Evolutionary conservation across 2,329 filamentous ascomycete species (phyloP).

Genomic region (Talaromyces rugulosus): DNA sequence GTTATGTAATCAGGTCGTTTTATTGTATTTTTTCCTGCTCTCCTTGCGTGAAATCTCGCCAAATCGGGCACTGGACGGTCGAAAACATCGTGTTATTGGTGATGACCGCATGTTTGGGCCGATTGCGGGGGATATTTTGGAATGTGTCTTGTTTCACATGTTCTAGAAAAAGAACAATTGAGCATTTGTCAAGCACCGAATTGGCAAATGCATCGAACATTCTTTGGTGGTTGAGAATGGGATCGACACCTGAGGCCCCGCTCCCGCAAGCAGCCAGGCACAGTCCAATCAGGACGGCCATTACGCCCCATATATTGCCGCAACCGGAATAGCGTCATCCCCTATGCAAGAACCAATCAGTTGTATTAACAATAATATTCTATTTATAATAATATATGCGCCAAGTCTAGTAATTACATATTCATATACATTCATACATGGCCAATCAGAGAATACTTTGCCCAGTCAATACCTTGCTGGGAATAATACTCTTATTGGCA

Average conservation of each 20-base stretch:
- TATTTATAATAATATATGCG: background rate
- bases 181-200: background rate
- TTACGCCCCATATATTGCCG: background rate
- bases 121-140: background rate
- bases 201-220: background rate
- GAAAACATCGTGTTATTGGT: background rate
- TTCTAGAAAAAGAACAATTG: background rate
- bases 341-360: background rate
- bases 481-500: background rate
- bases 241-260: background rate
- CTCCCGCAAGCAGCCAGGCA: background rate
- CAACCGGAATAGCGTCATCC: background rate
- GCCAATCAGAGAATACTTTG: background rate
- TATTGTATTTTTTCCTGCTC: background rate
- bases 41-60: background rate
- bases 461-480: background rate
- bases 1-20: background rate
- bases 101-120: background rate
- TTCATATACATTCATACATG: background rate
- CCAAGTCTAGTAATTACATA: background rate
- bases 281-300: background rate
- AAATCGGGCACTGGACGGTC: background rate
- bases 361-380: background rate
- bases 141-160: background rate
- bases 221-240: too few species aligned